Evolutionary conservation across 2,329 filamentous ascomycete species (phyloP), one percentile per base, ranked within the genome.

Genomic region (Fusarium caatingaense): DNA sequence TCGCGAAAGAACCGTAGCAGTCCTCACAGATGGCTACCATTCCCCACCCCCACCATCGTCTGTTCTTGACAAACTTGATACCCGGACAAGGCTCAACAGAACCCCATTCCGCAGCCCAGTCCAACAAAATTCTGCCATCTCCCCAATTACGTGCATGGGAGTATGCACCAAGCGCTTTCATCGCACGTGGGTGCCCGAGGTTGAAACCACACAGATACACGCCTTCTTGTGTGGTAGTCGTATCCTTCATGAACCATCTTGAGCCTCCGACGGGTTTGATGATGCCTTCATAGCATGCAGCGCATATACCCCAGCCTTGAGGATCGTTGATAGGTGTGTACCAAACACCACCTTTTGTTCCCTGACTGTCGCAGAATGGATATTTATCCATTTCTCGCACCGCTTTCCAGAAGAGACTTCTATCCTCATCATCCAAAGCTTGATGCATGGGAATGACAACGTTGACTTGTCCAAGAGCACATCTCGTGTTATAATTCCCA

Each of bases 1-100:
- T 72, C 3, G 76, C 76, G 37, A 81, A 80, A 13, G 76, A 74
- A 30, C 71, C 60, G 50, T 80, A 79, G 54, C 80, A 82, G 18
- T 80, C 77, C 10, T 78, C 77, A 37, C 80, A 82, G 37, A 82
- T 78, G 56, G 75, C 68, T 70, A 78, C 40, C 2, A 77, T 74
- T 6, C 60, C 67, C 81, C 80, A 82, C 23, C 81, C 80, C 71
- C 80, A 81, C 68, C 65, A 44, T 64, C 64, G n/a, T 51, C 47
- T 45, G 59, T 66, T 53, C 10, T 54, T 69, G 20, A 56, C 40
- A 6, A 59, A 27, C 18, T 68, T 68, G 16, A 47, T 53, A 11
- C 72, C 10, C 4, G 69, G 72, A 8, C 74, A 82, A 2, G 54
- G 60, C 6, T 75, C 74, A 8, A 81, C 74, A 34, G 64, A 62